Evolutionary conservation across 371 early-diverging fungal genomes (phyloP), one percentile per base, ranked within the genome.

Genomic region (Mucor piriformis): DNA sequence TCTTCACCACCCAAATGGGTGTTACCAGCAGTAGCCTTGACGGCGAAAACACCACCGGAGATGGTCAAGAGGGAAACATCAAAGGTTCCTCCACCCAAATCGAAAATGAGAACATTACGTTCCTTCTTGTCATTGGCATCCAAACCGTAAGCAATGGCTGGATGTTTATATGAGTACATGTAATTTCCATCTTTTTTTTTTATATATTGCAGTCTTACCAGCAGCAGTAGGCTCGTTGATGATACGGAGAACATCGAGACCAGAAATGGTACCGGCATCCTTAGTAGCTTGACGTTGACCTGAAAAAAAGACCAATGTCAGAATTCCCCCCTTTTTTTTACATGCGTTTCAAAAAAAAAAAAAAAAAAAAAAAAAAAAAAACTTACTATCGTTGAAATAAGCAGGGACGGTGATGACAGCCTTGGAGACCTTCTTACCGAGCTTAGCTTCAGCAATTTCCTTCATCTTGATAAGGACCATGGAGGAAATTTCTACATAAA

Each of bases 1-100:
- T 99, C 98, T 79, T 97, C 98, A 66, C 99, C 99, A 65, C 99
- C 99, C 69, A 99, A 82, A 77, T 96, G 96, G 38, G 94, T 95
- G 84, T 95, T 93, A 77, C 96, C 96, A 81, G 92, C 92, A 69
- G 96, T 96, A 63, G 94, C 92, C 84, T 94, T 94, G 75, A 93
- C 94, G 71, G 94, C 96, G 67, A 96, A 93, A 67, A 93, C 88
- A 73, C 91, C 93, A 71, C 89, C 91, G 65, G 91, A 90, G 65
- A 93, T 93, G 73, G 92, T 89, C 51, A 96, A 76, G 56, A 95
- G 85, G 34, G 96, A 95, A 12, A 98, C 91, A 86, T 96, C 96
- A 77, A 96, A 93, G 59, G 96, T 95, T 82, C 96, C 96, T 74
- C 96, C 96, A 75, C 96, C 96, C 66, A 96, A 79, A 86, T 96